Conservation (phyloP, 352 stramenopile genomes). For the Peronospora belbahrii region DNA sequence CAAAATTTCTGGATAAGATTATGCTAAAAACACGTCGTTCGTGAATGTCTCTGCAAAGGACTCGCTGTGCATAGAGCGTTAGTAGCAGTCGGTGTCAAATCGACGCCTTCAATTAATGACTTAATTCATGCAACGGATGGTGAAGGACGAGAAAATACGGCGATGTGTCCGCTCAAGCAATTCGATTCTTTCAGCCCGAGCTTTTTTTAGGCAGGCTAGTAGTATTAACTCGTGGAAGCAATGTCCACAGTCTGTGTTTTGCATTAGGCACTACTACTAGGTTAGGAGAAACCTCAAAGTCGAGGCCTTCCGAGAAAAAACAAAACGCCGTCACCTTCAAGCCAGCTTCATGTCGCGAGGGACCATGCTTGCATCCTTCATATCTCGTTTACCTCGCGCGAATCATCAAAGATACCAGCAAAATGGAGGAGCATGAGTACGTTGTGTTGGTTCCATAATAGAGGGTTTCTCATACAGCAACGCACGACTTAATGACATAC, state of each 20-base stretch:
- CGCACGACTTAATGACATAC: constrained; percentile 1
- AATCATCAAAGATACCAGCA: too few species aligned
- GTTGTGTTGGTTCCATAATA: neutral
- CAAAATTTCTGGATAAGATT: neutral
- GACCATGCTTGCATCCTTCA: constrained; percentile 1
- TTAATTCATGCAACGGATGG: neutral
- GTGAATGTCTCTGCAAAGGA: neutral
- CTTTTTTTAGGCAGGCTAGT: too few species aligned
- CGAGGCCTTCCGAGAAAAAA: neutral
- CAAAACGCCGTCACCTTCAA: constrained; percentile 3
- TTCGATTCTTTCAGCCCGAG: neutral
- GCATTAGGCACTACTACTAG: neutral
- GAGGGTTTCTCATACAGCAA: neutral
- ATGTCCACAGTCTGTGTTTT: too few species aligned
- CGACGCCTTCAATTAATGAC: neutral
- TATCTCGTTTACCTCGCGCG: too few species aligned
- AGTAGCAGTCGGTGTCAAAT: neutral
- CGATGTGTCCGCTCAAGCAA: constrained; percentile 10
- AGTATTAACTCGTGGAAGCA: too few species aligned
- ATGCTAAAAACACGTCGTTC: too few species aligned
- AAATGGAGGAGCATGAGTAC: neutral
- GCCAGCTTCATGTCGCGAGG: constrained; percentile 20
- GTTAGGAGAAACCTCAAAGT: neutral
- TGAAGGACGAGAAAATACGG: constrained; percentile 2
- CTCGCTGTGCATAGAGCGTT: constrained; percentile 1